Evolutionary conservation across 257 asterid genomes (phyloP).

Genomic region (Solanum etuberosum): DNA sequence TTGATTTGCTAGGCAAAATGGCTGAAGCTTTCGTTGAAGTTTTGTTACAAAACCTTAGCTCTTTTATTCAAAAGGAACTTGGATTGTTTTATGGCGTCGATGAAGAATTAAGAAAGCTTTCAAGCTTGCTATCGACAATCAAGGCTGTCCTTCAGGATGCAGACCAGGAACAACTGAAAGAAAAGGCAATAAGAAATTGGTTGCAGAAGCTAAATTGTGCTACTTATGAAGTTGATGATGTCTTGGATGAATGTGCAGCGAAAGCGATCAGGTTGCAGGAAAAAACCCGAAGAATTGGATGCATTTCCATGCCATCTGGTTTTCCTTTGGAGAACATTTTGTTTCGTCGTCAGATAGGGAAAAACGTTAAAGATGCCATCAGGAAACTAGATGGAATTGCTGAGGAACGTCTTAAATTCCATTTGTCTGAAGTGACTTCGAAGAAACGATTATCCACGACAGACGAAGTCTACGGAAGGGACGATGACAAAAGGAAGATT

Average conservation of each 20-base stretch:
- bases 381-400: conserved; percentile 8
- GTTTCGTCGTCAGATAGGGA: conserved; percentile 8
- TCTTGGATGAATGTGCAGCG: conserved; percentile 14
- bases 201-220: conserved; percentile 19
- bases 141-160: conserved; percentile 22
- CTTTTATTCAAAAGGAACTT: conserved; percentile 8
- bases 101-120: conserved; percentile 17
- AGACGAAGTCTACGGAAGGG: conserved; percentile 10
- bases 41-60: background rate
- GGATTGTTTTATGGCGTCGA: conserved; percentile 18
- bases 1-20: conserved; percentile 1
- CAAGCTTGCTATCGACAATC: conserved; percentile 10
- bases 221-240: conserved; percentile 28
- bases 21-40: conserved; percentile 13
- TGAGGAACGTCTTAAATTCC: conserved; percentile 13
- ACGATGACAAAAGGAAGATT: conserved; percentile 10
- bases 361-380: background rate
- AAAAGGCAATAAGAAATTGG: conserved; percentile 11
- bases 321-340: background rate
- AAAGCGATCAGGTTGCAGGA: background rate
- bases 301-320: background rate
- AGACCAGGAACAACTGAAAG: background rate
- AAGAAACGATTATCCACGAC: background rate
- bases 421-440: background rate
- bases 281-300: background rate